Percentiles rank a stretch among this genome's conserved stretches.
Conservation (phyloP, 2,329 filamentous ascomycete species). For the Sarocladiaceae sp. region DNA sequence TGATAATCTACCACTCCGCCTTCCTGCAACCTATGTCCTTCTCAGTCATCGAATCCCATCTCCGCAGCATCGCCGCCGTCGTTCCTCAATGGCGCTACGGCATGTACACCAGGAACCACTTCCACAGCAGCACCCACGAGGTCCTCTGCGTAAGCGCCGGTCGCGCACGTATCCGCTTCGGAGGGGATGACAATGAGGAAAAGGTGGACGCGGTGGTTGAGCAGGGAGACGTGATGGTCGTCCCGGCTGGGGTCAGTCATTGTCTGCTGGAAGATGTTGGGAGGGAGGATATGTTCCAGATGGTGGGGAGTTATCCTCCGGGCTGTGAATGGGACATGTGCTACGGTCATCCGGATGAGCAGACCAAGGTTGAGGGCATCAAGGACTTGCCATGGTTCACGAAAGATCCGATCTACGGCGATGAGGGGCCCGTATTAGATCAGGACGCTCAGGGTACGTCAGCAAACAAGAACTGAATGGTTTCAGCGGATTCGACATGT, state of each 20-base stretch:
- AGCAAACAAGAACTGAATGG: too few species aligned
- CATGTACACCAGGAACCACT: conserved; percentile 62
- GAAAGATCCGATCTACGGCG: conserved; percentile 16
- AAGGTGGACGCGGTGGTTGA: conserved; percentile 49
- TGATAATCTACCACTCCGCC: conserved; percentile 58
- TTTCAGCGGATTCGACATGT: too few species aligned
- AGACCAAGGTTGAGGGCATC: conserved; percentile 11
- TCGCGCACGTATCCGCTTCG: conserved; percentile 57
- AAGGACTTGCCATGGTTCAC: conserved; percentile 13
- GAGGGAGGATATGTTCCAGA: conserved; percentile 50
- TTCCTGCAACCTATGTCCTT: conserved; percentile 41
- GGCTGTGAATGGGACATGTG: conserved; percentile 64
- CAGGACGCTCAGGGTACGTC: not conserved
- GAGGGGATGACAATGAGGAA: conserved; percentile 53
- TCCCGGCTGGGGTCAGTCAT: conserved; percentile 62
- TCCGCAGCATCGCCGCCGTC: conserved; percentile 47
- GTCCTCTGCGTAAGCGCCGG: conserved; percentile 55
- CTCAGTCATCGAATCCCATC: conserved; percentile 48
- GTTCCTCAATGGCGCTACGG: conserved; percentile 61
- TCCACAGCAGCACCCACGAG: conserved; percentile 62
- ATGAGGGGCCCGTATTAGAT: conserved; percentile 11
- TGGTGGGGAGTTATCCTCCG: conserved; percentile 61
- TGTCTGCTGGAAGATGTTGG: conserved; percentile 49
- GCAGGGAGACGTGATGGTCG: conserved; percentile 56
- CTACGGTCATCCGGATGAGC: conserved; percentile 49